Conservation (phyloP, 2,329 filamentous ascomycete species). For the Emergomyces africanus region DNA sequence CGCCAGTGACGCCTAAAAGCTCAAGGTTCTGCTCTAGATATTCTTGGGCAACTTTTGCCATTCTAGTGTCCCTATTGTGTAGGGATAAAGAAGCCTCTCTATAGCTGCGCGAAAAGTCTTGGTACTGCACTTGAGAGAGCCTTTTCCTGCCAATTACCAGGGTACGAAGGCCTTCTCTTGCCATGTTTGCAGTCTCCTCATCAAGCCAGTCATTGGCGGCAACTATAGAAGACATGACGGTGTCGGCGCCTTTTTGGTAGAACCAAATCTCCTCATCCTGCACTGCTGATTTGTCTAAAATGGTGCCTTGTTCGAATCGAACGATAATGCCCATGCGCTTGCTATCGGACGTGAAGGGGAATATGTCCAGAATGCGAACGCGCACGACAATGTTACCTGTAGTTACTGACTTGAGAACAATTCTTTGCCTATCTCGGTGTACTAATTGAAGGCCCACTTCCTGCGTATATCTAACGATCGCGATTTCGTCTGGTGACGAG, state of each 20-base stretch:
- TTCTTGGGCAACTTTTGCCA: constrained; percentile 66
- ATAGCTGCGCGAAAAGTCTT: constrained; percentile 62
- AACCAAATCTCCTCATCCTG: constrained; percentile 82
- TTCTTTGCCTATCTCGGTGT: constrained; percentile 75
- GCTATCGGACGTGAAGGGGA: constrained; percentile 94
- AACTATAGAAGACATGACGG: constrained; percentile 94
- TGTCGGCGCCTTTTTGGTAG: constrained; percentile 96
- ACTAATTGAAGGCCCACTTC: constrained; percentile 74
- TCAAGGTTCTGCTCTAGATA: constrained; percentile 82
- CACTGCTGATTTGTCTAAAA: constrained; percentile 35
- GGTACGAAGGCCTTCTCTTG: constrained; percentile 84
- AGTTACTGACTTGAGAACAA: constrained; percentile 66
- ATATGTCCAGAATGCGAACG: constrained; percentile 82
- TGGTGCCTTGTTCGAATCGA: constrained; percentile 55
- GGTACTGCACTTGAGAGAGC: constrained; percentile 65
- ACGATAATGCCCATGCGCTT: constrained; percentile 98
- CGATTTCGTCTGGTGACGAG: constrained; percentile 94
- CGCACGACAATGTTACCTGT: constrained; percentile 64
- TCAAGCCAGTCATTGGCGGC: constrained; percentile 97
- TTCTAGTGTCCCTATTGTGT: constrained; percentile 63
- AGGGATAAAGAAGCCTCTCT: constrained; percentile 71
- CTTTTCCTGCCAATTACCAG: constrained; percentile 89
- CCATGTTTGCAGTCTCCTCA: constrained; percentile 99
- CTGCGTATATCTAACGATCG: constrained; percentile 93
- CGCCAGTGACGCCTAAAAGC: constrained; percentile 89